These are phyloP conservation scores for Kregervanrija pseudodelftensis DNA, from an alignment of 805 yeast species.

Conservation along the genomic window DNA sequence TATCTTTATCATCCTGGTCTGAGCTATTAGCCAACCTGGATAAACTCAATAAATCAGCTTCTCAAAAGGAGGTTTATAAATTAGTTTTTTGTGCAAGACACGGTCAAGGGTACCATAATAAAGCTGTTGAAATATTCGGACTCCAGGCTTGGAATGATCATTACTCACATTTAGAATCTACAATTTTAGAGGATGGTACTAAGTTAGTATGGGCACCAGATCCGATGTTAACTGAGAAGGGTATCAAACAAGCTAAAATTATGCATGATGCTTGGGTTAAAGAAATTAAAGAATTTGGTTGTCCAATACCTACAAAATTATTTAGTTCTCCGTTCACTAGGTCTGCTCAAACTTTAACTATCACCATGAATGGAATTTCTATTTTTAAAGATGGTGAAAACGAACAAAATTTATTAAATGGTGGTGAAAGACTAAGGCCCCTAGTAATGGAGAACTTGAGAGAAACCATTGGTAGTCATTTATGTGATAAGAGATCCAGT, in stretches of 20 bases:
- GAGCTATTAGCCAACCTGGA: constrained; percentile 27
- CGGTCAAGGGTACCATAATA: constrained; percentile 65
- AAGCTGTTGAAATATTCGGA: constrained; percentile 48
- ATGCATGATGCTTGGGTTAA: constrained; percentile 36
- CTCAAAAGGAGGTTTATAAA: constrained; percentile 36
- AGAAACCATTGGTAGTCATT: constrained; percentile 54
- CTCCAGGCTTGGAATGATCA: constrained; percentile 47
- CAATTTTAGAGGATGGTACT: constrained; percentile 37
- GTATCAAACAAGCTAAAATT: constrained; percentile 48
- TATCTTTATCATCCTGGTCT: constrained; percentile 34
- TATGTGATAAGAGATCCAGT: constrained; percentile 52
- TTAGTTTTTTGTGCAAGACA: constrained; percentile 54
- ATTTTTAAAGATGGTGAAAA: constrained; percentile 18
- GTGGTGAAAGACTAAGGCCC: constrained; percentile 19
- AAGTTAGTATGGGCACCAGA: constrained; percentile 49
- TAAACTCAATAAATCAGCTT: constrained; percentile 30
- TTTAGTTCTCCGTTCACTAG: constrained; percentile 61
- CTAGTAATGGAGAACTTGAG: constrained; percentile 41
- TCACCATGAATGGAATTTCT: constrained; percentile 43
- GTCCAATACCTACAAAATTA: constrained; percentile 49
- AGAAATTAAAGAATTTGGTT: constrained; percentile 36
- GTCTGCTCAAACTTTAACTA: constrained; percentile 47
- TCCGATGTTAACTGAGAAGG: constrained; percentile 49
- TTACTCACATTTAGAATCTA: constrained; percentile 43
- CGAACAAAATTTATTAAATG: neutral